Percentiles rank a stretch among this genome's conserved stretches.
phyloP scores from a whole-genome alignment of 805 yeast species.

The Scheffersomyces amazonensis region DNA sequence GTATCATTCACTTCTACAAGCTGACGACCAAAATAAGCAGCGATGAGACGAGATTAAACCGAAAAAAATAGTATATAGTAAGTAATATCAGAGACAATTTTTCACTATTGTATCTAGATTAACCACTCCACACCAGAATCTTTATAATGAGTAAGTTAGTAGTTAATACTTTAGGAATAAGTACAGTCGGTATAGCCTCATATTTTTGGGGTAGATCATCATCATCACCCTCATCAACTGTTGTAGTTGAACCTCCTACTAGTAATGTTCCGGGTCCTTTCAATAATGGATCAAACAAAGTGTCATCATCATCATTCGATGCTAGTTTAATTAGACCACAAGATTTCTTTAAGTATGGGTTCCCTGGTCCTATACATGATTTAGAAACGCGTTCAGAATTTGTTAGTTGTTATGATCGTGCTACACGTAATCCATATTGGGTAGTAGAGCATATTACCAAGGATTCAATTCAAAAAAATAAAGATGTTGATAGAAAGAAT shows the following conservation, averaged over 20 bases:
- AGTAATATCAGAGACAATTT: too few relatives aligned
- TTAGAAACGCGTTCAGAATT: slow-evolving; percentile 70
- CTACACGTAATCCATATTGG: slow-evolving; percentile 83
- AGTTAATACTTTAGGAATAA: slow-evolving; percentile 29
- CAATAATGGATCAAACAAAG: neutral
- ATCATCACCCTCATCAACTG: slow-evolving; percentile 7
- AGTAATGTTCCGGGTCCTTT: slow-evolving; percentile 9
- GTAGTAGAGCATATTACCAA: slow-evolving; percentile 87
- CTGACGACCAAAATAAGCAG: too few relatives aligned
- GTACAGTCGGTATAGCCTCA: slow-evolving; percentile 37
- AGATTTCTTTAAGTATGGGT: slow-evolving; percentile 86
- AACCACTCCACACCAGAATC: too few relatives aligned
- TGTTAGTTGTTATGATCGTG: slow-evolving; percentile 82
- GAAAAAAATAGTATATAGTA: too few relatives aligned
- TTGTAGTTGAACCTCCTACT: slow-evolving; percentile 6
- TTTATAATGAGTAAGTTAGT: slow-evolving; percentile 25
- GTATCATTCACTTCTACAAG: too few relatives aligned
- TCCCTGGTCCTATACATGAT: slow-evolving; percentile 94
- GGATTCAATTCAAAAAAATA: slow-evolving; percentile 50
- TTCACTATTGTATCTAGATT: too few relatives aligned
- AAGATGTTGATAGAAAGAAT: slow-evolving; percentile 70
- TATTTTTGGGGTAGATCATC: slow-evolving; percentile 38
- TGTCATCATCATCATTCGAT: slow-evolving; percentile 14
- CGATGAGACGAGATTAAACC: too few relatives aligned
- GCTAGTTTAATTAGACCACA: slow-evolving; percentile 59